Evolutionary conservation across 2,329 filamentous ascomycete species (phyloP), one percentile per base, ranked within the genome.

Genomic region (Claviceps sp.): DNA sequence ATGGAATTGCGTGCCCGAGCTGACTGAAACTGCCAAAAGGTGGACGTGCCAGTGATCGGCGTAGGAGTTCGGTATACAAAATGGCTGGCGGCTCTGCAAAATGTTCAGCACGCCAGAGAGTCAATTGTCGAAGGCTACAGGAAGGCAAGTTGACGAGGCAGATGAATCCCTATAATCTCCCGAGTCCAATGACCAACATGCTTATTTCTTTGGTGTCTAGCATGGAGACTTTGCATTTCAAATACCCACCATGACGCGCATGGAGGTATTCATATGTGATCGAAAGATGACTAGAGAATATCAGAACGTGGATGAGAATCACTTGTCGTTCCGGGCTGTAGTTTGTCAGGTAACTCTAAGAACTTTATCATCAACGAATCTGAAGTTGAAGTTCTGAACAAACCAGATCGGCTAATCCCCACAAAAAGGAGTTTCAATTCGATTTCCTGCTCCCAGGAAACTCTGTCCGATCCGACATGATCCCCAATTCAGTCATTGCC

Each of bases 221-320:
- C 38, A 56, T 39, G 45, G 53, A 9, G 37, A 53, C 22, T 43
- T 20, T 23, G 53, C 47, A 2, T 54, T 56, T 46, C 54, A 56
- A 38, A 54, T 56, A 39, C 54, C 54, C 1, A 56, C 54, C 36
- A 52, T 56, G 54, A 56, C 49, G 29, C 47, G 53, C 3, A 56
- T 56, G 54, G 54, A 56, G 37, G 47, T 54, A 17, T 56, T 56
- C 17, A 52, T 56, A 22, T 56, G 54, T 49, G 50, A 54, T 42
- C 38, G 53, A 3, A 38, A 52, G 36, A 53, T 56, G 54, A 54
- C 54, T 8, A 47, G 51, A 17, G 53, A 56, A 17, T 56, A 56
- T 17, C 51, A 52, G 22, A 49, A 50, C 14, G 46, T 53, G 20
- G 53, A 54, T 29, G 50, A 54, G 9, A 45, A 52, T 13, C 53